Percentiles rank a stretch among this genome's conserved stretches.
Conservation (phyloP, 768 basidiomycete genomes). For the Sporobolomyces roseus region DNA sequence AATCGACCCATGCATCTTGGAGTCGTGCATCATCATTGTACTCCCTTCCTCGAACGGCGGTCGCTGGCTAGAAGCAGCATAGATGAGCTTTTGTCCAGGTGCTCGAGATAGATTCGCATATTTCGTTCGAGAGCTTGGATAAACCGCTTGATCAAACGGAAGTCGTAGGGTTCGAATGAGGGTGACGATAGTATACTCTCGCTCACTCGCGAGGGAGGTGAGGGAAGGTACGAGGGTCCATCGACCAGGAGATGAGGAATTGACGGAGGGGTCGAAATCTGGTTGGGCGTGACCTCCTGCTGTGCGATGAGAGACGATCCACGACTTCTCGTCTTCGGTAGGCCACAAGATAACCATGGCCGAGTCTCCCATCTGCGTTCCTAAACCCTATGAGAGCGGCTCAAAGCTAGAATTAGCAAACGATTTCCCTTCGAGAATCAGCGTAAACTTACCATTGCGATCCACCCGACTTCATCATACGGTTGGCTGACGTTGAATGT, state of each 20-base stretch:
- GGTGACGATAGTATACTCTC: conserved; percentile 8
- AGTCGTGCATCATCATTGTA: conserved; percentile 7
- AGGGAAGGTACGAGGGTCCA: conserved; percentile 5
- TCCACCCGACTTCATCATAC: background rate
- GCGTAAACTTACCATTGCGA: background rate
- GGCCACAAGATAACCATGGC: conserved; percentile 31
- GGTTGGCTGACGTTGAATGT: background rate
- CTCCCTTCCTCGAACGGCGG: background rate
- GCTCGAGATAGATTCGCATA: conserved; percentile 4
- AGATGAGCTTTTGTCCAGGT: conserved; percentile 7
- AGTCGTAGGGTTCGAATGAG: conserved; percentile 11
- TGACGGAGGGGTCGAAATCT: background rate
- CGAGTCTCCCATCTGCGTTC: conserved; percentile 1
- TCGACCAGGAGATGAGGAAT: background rate
- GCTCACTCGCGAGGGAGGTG: background rate
- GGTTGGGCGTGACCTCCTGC: conserved; percentile 12
- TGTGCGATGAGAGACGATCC: conserved; percentile 16
- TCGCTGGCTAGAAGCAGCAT: background rate
- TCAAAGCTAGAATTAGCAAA: background rate
- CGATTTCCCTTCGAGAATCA: background rate
- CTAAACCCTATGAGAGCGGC: conserved; percentile 7
- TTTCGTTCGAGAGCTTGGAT: background rate
- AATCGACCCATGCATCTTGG: background rate
- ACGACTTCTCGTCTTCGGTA: background rate
- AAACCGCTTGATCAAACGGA: background rate